Conservation (phyloP, 768 basidiomycete species). For the Leccinellum luteum region DNA sequence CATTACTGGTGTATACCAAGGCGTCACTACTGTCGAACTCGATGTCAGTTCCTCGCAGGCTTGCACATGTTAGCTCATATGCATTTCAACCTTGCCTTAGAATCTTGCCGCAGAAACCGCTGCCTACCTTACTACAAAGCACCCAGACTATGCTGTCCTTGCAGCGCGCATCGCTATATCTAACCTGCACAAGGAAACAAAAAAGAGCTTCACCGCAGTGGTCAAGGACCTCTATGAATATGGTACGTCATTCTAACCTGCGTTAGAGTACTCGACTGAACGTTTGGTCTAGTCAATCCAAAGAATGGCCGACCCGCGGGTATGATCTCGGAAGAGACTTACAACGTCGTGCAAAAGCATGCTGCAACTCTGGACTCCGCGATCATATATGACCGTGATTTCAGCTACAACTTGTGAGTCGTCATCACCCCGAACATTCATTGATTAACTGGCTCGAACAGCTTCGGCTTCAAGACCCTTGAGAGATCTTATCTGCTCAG, state of each 20-base stretch:
- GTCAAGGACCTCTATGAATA: constrained; percentile 89
- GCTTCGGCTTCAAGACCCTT: constrained; percentile 99
- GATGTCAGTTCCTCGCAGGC: constrained; percentile 79
- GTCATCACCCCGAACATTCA: not conserved
- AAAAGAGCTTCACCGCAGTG: constrained; percentile 93
- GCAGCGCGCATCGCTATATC: constrained; percentile 99
- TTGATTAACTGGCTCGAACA: constrained; percentile 25
- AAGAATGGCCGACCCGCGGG: constrained; percentile 85
- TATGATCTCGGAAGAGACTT: constrained; percentile 90
- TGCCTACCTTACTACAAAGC: constrained; percentile 94
- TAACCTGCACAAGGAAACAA: constrained; percentile 98
- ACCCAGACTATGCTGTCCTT: constrained; percentile 97
- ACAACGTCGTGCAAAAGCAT: constrained; percentile 77
- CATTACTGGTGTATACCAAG: constrained; percentile 88
- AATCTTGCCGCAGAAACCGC: constrained; percentile 97
- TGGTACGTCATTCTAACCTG: constrained; percentile 44
- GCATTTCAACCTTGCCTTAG: constrained; percentile 37
- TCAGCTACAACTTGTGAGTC: constrained; percentile 90
- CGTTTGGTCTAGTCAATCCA: constrained; percentile 72
- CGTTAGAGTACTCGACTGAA: not conserved
- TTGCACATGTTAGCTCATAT: not conserved
- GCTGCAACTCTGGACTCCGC: constrained; percentile 85
- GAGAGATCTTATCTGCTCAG: constrained; percentile 97
- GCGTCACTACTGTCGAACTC: constrained; percentile 95
- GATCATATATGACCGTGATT: constrained; percentile 97